Evolutionary conservation across 148 eudicot genomes (phyloP).

Genomic region (Fagopyrum esculentum): DNA sequence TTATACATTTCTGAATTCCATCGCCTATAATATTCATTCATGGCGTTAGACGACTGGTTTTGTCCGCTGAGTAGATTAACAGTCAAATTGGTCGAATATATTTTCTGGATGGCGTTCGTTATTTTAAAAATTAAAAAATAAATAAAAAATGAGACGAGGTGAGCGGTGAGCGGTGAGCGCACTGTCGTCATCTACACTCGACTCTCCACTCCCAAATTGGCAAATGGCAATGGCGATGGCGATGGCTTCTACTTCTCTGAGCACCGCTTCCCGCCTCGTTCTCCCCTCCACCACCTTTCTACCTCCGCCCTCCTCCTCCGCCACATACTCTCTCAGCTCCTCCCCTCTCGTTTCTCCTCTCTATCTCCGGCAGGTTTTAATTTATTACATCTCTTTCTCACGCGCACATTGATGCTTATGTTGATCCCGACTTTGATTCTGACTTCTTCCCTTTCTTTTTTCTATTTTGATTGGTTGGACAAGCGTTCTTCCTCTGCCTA

Average conservation of each 20-base stretch:
- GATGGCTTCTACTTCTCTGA: slow-evolving; percentile 22
- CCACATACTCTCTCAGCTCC: slow-evolving; percentile 25
- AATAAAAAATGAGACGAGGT: background rate
- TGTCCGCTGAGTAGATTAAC: too few relatives aligned
- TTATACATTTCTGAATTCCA: too few relatives aligned
- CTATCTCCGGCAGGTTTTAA: slow-evolving; percentile 22
- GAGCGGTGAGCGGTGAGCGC: slow-evolving; percentile 5
- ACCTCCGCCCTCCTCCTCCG: slow-evolving; percentile 1
- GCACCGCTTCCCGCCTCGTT: slow-evolving; percentile 21
- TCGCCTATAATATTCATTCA: too few relatives aligned
- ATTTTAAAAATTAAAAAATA: background rate
- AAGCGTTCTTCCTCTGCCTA: slow-evolving; percentile 14
- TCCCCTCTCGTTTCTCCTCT: slow-evolving; percentile 24
- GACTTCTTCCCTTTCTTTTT: background rate
- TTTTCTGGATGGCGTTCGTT: too few relatives aligned
- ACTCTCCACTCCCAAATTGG: background rate
- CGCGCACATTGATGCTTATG: background rate
- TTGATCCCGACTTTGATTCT: background rate
- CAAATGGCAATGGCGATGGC: slow-evolving; percentile 19
- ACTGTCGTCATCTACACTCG: slow-evolving; percentile 9
- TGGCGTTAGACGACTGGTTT: too few relatives aligned
- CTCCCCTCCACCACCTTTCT: slow-evolving; percentile 14
- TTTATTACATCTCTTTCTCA: background rate
- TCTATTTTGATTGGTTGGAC: slow-evolving; percentile 11
- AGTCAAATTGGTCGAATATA: too few relatives aligned